Evolutionary conservation across 352 stramenopile species (phyloP).

Genomic region (Phytopythium oedochilum): DNA sequence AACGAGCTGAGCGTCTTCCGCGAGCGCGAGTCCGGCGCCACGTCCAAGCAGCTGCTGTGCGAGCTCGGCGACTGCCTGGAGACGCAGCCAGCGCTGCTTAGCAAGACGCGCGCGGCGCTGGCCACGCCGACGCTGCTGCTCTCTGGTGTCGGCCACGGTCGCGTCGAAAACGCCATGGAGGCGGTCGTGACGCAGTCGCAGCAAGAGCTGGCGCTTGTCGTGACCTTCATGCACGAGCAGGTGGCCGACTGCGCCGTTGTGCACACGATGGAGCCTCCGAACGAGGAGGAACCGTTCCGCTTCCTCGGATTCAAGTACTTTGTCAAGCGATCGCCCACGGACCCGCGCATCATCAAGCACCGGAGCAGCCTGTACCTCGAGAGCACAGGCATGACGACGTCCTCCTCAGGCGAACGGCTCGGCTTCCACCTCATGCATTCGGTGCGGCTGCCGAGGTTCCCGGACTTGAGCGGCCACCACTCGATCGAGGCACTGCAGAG

Average conservation of each 20-base stretch:
- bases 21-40: constrained; percentile 26
- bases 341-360: constrained; percentile 23
- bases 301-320: constrained; percentile 59
- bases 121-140: constrained; percentile 21
- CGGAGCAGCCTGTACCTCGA: constrained; percentile 32
- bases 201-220: constrained; percentile 39
- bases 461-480: constrained; percentile 32
- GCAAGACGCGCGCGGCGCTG: constrained; percentile 16
- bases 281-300: constrained; percentile 33
- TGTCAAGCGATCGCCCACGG: constrained; percentile 33
- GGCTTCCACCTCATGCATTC: constrained; percentile 45
- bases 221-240: constrained; percentile 50
- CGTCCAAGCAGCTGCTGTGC: constrained; percentile 14
- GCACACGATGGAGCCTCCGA: constrained; percentile 43
- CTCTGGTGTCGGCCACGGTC: constrained; percentile 28
- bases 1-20: constrained; percentile 39
- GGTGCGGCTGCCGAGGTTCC: constrained; percentile 31
- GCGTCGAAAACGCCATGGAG: constrained; percentile 43
- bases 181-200: constrained; percentile 41
- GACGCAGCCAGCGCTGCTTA: constrained; percentile 11
- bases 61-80: constrained; percentile 16
- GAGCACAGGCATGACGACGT: constrained; percentile 31
- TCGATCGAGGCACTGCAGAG: constrained; percentile 36
- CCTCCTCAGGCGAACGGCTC: constrained; percentile 21
- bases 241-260: constrained; percentile 49